Evolutionary conservation across 495 filamentous ascomycete genomes (phyloP).

Genomic region (Jackrogersella multiformis): DNA sequence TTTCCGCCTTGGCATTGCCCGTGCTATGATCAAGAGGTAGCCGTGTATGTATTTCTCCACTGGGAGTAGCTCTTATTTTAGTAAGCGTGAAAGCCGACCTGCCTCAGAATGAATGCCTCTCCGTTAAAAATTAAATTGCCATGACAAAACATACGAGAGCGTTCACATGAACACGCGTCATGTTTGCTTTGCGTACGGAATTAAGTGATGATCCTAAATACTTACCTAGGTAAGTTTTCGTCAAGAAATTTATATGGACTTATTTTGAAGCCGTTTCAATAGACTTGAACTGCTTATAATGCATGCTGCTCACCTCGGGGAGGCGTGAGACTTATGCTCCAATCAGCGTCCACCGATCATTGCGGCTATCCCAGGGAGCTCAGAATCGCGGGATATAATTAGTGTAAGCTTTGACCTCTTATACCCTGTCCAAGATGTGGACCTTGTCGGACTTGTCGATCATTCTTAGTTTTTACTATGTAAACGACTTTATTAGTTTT

Average conservation of each 20-base stretch:
- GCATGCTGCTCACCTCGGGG: constrained; percentile 3
- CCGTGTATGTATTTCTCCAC: neutral
- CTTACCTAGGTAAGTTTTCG: too few relatives aligned
- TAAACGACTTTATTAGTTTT: neutral
- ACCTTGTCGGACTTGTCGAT: neutral
- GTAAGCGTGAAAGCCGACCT: neutral
- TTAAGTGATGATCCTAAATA: too few relatives aligned
- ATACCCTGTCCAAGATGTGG: neutral
- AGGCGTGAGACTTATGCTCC: constrained; percentile 2
- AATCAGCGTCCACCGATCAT: constrained; percentile 34
- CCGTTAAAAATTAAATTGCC: too few relatives aligned
- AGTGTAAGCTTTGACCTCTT: constrained; percentile 20
- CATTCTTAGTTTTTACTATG: neutral
- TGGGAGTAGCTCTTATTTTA: neutral
- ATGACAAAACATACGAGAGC: too few relatives aligned
- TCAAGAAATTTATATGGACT: neutral
- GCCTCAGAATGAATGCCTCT: too few relatives aligned
- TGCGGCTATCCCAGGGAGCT: constrained; percentile 21
- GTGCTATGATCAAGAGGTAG: too few relatives aligned
- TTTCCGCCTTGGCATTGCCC: constrained; percentile 27
- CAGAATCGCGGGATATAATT: constrained; percentile 17
- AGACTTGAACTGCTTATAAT: neutral
- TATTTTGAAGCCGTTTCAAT: constrained; percentile 6
- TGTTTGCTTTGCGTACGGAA: neutral
- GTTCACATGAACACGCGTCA: neutral